These are phyloP conservation scores for Calonectria hongkongensis DNA, from an alignment of 2,329 filamentous ascomycete species.

Conservation along the genomic window DNA sequence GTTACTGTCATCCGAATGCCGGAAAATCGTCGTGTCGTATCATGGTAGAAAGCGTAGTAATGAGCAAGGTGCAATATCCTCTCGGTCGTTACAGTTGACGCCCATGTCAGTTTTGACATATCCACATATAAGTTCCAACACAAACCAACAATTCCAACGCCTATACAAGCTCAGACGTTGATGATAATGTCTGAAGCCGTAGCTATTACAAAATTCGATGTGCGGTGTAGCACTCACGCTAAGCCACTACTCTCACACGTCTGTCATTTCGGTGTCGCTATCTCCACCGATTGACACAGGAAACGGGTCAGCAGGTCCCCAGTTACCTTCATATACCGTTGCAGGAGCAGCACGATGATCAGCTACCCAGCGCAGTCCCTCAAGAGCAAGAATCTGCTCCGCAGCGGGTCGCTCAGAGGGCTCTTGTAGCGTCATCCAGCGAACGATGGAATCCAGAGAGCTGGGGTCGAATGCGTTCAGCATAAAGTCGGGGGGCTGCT, in stretches of 20 bases:
- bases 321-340: conserved; percentile 97
- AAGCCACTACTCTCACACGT: conserved; percentile 64
- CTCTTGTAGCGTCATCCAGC: conserved; percentile 89
- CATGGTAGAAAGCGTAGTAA: conserved; percentile 49
- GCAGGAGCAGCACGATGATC: conserved; percentile 87
- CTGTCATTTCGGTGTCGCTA: conserved; percentile 76
- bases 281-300: conserved; percentile 61
- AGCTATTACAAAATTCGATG: conserved; percentile 47
- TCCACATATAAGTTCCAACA: conserved; percentile 51
- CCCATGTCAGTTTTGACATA: conserved; percentile 43
- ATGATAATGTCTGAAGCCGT: conserved; percentile 59
- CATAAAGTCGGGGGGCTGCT: conserved; percentile 90
- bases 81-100: conserved; percentile 37
- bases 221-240: background rate
- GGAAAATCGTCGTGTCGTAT: conserved; percentile 55
- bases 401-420: conserved; percentile 84
- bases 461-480: conserved; percentile 81
- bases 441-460: conserved; percentile 88
- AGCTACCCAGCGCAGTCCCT: conserved; percentile 88
- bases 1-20: conserved; percentile 52
- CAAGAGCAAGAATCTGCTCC: conserved; percentile 81
- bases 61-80: conserved; percentile 46
- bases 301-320: conserved; percentile 83
- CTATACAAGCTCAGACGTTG: conserved; percentile 48
- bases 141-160: conserved; percentile 46